Conservation (phyloP, 768 basidiomycete species). For the Rhodosporidiobolus odoratus region DNA sequence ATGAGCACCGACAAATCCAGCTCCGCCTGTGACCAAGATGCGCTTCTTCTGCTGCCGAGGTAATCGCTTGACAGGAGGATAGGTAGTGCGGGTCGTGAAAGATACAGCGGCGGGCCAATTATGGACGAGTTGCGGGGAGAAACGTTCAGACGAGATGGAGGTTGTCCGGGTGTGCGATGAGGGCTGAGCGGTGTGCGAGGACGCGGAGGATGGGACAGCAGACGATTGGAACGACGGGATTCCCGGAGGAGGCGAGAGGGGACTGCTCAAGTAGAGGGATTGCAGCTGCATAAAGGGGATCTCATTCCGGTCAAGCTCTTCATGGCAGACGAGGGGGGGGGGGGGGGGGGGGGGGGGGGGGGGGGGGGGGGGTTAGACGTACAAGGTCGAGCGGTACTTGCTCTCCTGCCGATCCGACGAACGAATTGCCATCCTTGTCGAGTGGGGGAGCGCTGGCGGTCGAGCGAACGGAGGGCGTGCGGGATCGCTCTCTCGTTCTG, state of each 20-base stretch:
- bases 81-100: constrained; percentile 85
- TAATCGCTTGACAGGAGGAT: constrained; percentile 86
- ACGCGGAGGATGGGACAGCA: constrained; percentile 49
- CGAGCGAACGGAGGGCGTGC: constrained; percentile 9
- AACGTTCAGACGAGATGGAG: constrained; percentile 80
- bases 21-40: constrained; percentile 90
- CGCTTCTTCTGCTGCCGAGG: constrained; percentile 73
- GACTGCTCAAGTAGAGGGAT: constrained; percentile 29
- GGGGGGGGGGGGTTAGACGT: constrained; percentile 36
- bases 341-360: neutral
- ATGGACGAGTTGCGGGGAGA: constrained; percentile 44
- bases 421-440: constrained; percentile 70
- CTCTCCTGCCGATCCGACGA: constrained; percentile 65
- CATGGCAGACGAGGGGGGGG: no score
- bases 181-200: constrained; percentile 47
- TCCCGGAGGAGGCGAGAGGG: constrained; percentile 36
- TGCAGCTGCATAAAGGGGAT: constrained; percentile 24
- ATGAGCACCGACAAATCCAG: constrained; percentile 98
- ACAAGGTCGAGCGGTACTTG: constrained; percentile 87
- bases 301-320: no score
- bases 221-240: constrained; percentile 43
- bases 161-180: constrained; percentile 55
- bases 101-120: constrained; percentile 46
- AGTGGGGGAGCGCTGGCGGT: constrained; percentile 50
- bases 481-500: neutral